These are phyloP conservation scores for Penicillium soppii DNA, from an alignment of 495 filamentous ascomycete species.

Conservation along the genomic window DNA sequence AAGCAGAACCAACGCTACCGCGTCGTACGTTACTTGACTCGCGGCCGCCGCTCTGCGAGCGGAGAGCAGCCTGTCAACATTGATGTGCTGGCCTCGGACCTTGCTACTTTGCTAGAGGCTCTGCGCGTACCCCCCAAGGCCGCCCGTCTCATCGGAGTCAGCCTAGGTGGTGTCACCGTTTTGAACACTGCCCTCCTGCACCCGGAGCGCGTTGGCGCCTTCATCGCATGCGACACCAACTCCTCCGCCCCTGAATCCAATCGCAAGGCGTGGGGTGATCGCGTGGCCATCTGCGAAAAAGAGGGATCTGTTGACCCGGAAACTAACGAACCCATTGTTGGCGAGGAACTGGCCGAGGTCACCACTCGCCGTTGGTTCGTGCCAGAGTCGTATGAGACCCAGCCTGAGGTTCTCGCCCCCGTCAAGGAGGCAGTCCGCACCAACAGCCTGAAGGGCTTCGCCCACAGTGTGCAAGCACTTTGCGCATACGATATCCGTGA, in stretches of 20 bases:
- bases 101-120: slow-evolving; percentile 56
- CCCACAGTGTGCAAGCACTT: slow-evolving; percentile 66
- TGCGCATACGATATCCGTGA: slow-evolving; percentile 72
- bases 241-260: slow-evolving; percentile 65
- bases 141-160: slow-evolving; percentile 66
- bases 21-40: slow-evolving; percentile 68
- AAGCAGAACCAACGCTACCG: slow-evolving; percentile 61
- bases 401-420: slow-evolving; percentile 48
- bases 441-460: slow-evolving; percentile 70
- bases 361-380: slow-evolving; percentile 78
- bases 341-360: slow-evolving; percentile 57
- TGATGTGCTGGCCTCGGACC: slow-evolving; percentile 64
- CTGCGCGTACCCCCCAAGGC: slow-evolving; percentile 58
- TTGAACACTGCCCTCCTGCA: slow-evolving; percentile 68
- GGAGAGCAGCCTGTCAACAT: slow-evolving; percentile 53
- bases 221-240: slow-evolving; percentile 80
- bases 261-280: slow-evolving; percentile 72
- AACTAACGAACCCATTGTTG: slow-evolving; percentile 55
- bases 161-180: slow-evolving; percentile 72
- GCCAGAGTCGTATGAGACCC: slow-evolving; percentile 54
- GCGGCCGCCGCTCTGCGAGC: slow-evolving; percentile 53
- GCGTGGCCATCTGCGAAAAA: slow-evolving; percentile 64
- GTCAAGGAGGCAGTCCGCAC: slow-evolving; percentile 59
- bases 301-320: slow-evolving; percentile 43
- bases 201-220: slow-evolving; percentile 54